A percentile compares a stretch with the other conserved stretches of the same genome.
These are phyloP conservation scores for Ascochyta koolunga DNA, from an alignment of 2,329 filamentous ascomycete species.

Conservation along the genomic window DNA sequence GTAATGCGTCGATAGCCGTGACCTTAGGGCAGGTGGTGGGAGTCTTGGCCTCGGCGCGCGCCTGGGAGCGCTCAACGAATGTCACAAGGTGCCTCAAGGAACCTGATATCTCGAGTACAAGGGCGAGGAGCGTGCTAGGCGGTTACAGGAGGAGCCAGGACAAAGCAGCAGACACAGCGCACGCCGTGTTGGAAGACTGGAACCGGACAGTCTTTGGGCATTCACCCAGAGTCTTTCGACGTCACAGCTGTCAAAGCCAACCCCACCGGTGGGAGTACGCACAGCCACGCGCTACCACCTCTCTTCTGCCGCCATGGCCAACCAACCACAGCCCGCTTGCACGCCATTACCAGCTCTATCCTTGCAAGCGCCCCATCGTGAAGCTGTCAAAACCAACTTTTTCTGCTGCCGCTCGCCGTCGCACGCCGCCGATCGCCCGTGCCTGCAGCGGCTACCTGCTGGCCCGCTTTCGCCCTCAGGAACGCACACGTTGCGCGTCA, in stretches of 20 bases:
- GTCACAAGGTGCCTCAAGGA: slow-evolving; percentile 5
- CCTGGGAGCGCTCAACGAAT: slow-evolving; percentile 31
- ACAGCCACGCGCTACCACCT: slow-evolving; percentile 20
- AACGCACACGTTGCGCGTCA: slow-evolving; percentile 25
- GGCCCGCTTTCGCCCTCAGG: slow-evolving; percentile 38
- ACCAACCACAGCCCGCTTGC: slow-evolving; percentile 18
- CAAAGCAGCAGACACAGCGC: not conserved
- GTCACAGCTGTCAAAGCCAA: slow-evolving; percentile 15
- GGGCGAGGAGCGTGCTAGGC: slow-evolving; percentile 10
- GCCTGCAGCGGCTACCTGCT: slow-evolving; percentile 42
- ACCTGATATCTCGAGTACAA: not conserved
- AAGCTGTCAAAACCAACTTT: slow-evolving; percentile 20
- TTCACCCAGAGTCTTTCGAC: slow-evolving; percentile 16
- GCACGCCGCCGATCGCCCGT: slow-evolving; percentile 27
- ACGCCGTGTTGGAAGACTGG: slow-evolving; percentile 13
- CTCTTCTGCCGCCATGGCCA: slow-evolving; percentile 9
- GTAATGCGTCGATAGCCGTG: slow-evolving; percentile 4
- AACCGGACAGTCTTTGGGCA: slow-evolving; percentile 15
- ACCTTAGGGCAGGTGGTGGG: slow-evolving; percentile 23
- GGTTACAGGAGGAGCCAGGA: slow-evolving; percentile 2
- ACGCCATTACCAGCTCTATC: slow-evolving; percentile 17
- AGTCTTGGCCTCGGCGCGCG: slow-evolving; percentile 32
- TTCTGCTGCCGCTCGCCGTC: slow-evolving; percentile 20
- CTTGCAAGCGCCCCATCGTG: slow-evolving; percentile 13
- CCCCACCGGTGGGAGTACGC: slow-evolving; percentile 8